A percentile compares a stretch with the other conserved stretches of the same genome.
Conservation (phyloP, 1,139 yeast species). For the Maudiozyma humilis region DNA sequence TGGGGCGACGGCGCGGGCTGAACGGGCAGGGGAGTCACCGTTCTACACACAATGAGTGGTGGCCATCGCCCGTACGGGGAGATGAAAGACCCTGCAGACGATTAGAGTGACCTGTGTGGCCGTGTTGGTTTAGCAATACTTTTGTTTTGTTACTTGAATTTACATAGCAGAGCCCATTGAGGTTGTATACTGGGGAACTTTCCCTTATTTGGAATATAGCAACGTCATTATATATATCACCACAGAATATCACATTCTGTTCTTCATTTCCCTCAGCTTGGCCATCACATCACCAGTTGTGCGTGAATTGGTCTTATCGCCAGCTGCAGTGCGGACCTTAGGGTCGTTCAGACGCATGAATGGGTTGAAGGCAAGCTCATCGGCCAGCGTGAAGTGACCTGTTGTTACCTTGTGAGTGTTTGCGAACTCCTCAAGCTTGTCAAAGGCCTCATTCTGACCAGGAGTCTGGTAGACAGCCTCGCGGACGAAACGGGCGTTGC, state of each 20-base stretch:
- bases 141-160: too few species aligned
- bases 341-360: constrained; percentile 72
- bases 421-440: constrained; percentile 45
- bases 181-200: too few species aligned
- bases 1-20: too few species aligned
- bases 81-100: too few species aligned
- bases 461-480: constrained; percentile 45
- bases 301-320: constrained; percentile 37
- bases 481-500: constrained; percentile 68
- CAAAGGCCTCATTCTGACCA: constrained; percentile 43
- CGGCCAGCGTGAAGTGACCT: constrained; percentile 75
- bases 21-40: too few species aligned
- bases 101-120: too few species aligned
- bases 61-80: too few species aligned
- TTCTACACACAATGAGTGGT: too few species aligned
- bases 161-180: too few species aligned
- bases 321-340: constrained; percentile 45
- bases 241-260: constrained; percentile 42
- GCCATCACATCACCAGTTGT: constrained; percentile 52
- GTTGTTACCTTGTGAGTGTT: constrained; percentile 61
- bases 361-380: constrained; percentile 79
- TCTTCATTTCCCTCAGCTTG: constrained; percentile 61
- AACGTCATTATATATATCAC: too few species aligned
- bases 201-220: too few species aligned
- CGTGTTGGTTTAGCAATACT: too few species aligned